These are phyloP conservation scores for Recurvomyces mirabilis DNA, from an alignment of 495 filamentous ascomycete species.

Conservation along the genomic window DNA sequence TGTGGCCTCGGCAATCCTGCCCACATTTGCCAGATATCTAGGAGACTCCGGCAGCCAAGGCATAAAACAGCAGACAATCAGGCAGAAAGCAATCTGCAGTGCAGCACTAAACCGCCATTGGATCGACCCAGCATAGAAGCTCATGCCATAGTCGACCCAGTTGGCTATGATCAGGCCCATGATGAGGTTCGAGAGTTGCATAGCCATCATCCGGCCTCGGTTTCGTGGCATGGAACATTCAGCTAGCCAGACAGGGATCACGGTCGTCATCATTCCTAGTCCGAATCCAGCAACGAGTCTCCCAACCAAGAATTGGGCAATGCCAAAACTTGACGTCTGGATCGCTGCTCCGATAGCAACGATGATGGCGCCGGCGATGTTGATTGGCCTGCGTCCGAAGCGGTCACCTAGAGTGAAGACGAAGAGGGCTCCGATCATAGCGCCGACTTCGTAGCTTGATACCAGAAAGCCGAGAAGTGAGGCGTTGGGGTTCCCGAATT, in stretches of 20 bases:
- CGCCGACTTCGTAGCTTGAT: slow-evolving; percentile 17
- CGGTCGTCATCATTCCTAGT: slow-evolving; percentile 14
- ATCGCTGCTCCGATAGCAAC: slow-evolving; percentile 16
- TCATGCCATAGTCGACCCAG: slow-evolving; percentile 22
- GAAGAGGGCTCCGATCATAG: slow-evolving; percentile 12
- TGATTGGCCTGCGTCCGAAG: slow-evolving; percentile 10
- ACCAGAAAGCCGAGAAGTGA: slow-evolving; percentile 19
- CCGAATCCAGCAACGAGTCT: slow-evolving; percentile 19
- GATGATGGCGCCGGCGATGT: slow-evolving; percentile 15
- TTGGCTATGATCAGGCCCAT: slow-evolving; percentile 19
- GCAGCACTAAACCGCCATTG: slow-evolving; percentile 19
- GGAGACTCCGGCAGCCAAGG: slow-evolving; percentile 17
- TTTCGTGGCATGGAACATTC: slow-evolving; percentile 13
- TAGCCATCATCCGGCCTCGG: slow-evolving; percentile 17
- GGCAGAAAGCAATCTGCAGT: slow-evolving; percentile 16
- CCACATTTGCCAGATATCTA: slow-evolving; percentile 10
- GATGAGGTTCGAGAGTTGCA: slow-evolving; percentile 17
- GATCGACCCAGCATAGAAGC: slow-evolving; percentile 9
- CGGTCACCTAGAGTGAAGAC: slow-evolving; percentile 15
- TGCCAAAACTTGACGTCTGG: slow-evolving; percentile 6
- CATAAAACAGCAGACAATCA: slow-evolving; percentile 11
- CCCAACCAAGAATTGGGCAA: slow-evolving; percentile 19
- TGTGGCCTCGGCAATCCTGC: slow-evolving; percentile 4
- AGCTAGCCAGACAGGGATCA: slow-evolving; percentile 19
- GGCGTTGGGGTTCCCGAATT: slow-evolving; percentile 19